Evolutionary conservation across 306 rosid species (phyloP), one percentile per base, ranked within the genome.

Genomic region (Sicyos baderoa): DNA sequence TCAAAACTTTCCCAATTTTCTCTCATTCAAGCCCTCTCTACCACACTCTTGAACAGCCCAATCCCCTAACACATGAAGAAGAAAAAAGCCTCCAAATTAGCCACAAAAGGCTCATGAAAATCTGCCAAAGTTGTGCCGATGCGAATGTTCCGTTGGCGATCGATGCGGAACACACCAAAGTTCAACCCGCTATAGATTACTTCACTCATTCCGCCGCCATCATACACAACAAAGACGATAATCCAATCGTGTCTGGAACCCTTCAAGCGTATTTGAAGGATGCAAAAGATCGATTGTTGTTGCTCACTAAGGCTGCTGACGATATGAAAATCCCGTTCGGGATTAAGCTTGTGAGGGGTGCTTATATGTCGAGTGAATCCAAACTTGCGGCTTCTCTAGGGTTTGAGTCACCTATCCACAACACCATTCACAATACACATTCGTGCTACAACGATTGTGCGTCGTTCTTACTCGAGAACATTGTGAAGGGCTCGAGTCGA

Each of bases 141-240:
- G 84, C 82, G 70, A 84, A 83, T 18, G 73, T 90, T 1, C 96
- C 91, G 0, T 68, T 94, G 3, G 14, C 86, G 45, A 74, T 93
- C 23, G 99, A 93, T 72, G 99, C 99, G 1, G 99, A 93, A 75
- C 86, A 86, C 65, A 84, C 97, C 0, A 6, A 81, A 0, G 86
- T 93, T 53, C 99, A 93, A 54, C 99, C 99, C 3, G 96, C 94
- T 37, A 86, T 93, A n/a, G 99, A 93, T 60, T 93, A 93, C 80
- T 80, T 93, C 52, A 88, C 99, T 0, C 88, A 93, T 68, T 76
- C 91, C 3, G 56, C 96, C 0, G 86, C 99, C 2, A 76, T 93
- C 18, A 2, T 58, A 35, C 76, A 85, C 78, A 93, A 93, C 82
- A 80, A 56, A 25, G 86, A 69, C 19, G 82, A 76, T 5, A 79